Base-by-base conservation (phyloP, 441 rosid species). In the Pelargonium australe region DNA sequence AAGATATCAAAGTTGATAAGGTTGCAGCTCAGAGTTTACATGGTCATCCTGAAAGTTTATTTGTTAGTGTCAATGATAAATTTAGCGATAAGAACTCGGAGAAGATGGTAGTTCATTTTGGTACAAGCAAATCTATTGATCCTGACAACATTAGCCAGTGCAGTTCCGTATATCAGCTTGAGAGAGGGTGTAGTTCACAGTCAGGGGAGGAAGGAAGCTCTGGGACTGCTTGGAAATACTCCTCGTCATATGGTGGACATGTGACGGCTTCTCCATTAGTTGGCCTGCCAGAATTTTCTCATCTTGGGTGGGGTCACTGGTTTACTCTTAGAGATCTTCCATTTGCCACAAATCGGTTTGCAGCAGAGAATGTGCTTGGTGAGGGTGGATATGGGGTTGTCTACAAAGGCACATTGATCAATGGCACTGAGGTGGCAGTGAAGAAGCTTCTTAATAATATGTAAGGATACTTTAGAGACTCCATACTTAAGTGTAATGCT, bases 251-350 rank as follows among this genome's bases (percentile, higher is more conserved):
- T 84, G 53, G 84, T 92, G 16, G 89, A 43, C 20, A 16, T 10
- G 63, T 57, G 28, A 57, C 97, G 68, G 93, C 95, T 74, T 89
- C 96, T 70, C 96, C 97, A 68, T 79, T 94, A 62, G 69, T 68
- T 53, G 98, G 97, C 67, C 79, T 91, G 64, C 96, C 97, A 5
- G 95, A 91, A 75, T 75, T 84, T 79, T 91, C 98, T 47, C 95
- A 91, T 60, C 78, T 94, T 72, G 98, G 97, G 28, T 94, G 97
- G 97, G 99, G 99, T 61, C 99, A 94, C 81, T 94, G 99, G 99
- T 94, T 94, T 77, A 94, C 99, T 0, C 70, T 94, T 65, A 86
- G 97, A 77, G 99, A 94, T 80, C 96, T 94, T 65, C 95, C 91
- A 70, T 82, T 83, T 40, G 99, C 99, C 51, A 94, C 99, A 17